These are phyloP conservation scores for Neurospora sp. DNA, from an alignment of 2,329 filamentous ascomycete species.

Conservation along the genomic window DNA sequence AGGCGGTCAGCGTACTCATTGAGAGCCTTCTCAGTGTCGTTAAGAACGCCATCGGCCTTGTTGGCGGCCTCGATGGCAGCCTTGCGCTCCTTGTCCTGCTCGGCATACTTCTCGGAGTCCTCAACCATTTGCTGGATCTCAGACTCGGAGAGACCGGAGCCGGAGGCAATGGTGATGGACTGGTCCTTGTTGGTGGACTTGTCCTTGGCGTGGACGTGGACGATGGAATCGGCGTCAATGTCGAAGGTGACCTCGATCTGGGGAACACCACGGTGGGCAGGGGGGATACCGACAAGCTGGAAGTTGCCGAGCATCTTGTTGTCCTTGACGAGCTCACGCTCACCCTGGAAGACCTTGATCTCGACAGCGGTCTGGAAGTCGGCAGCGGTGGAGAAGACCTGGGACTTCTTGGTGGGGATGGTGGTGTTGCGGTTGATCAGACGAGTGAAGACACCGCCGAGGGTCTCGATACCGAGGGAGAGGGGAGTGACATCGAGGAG, in stretches of 20 bases:
- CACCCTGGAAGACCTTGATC: constrained; percentile 99
- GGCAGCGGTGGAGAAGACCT: constrained; percentile 93
- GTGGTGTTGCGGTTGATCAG: constrained; percentile 99
- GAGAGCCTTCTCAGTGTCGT: constrained; percentile 96
- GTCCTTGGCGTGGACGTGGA: constrained; percentile 96
- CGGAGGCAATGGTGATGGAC: constrained; percentile 97
- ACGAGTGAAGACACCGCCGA: constrained; percentile 94
- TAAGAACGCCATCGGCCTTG: constrained; percentile 89
- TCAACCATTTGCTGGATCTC: constrained; percentile 98
- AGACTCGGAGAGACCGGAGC: constrained; percentile 86
- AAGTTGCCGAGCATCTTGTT: constrained; percentile 99
- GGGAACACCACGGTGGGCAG: constrained; percentile 90
- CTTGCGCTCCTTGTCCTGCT: constrained; percentile 95
- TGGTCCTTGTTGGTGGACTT: constrained; percentile 99
- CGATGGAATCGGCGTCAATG: constrained; percentile 95
- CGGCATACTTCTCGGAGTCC: constrained; percentile 94
- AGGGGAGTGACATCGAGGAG: constrained; percentile 93
- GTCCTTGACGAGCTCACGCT: constrained; percentile 96
- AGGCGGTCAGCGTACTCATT: constrained; percentile 95
- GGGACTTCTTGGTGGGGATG: constrained; percentile 98
- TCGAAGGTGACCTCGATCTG: constrained; percentile 98
- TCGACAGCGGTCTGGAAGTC: constrained; percentile 98
- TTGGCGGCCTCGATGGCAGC: constrained; percentile 90
- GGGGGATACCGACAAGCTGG: constrained; percentile 95
- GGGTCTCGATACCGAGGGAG: constrained; percentile 96